Percentiles rank a stretch among this genome's conserved stretches.
These are phyloP conservation scores for Tripterygium wilfordii DNA, from an alignment of 177 flowering plant species.

Conservation along the genomic window DNA sequence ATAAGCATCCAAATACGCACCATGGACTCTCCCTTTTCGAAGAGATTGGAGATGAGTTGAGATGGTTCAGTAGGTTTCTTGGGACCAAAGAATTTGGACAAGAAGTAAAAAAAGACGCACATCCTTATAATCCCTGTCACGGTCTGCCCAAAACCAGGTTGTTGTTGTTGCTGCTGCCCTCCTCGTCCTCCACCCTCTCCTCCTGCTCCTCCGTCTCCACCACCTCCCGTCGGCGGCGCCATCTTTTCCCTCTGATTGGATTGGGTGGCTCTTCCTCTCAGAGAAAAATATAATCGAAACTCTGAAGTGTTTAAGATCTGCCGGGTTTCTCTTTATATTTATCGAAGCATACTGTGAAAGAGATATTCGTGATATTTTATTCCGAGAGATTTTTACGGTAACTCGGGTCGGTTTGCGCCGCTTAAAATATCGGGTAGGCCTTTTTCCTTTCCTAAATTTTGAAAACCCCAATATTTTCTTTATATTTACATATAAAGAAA, in stretches of 20 bases:
- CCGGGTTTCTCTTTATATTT: too few relatives aligned
- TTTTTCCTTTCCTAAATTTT: too few relatives aligned
- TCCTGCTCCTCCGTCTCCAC: slow-evolving; percentile 22
- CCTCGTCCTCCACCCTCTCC: slow-evolving; percentile 14
- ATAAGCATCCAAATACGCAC: slow-evolving; percentile 36
- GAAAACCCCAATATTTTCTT: too few relatives aligned
- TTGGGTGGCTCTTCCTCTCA: too few relatives aligned
- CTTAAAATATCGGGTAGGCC: too few relatives aligned
- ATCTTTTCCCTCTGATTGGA: slow-evolving; percentile 3
- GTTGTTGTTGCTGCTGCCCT: slow-evolving; percentile 31
- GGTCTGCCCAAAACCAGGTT: slow-evolving; percentile 46
- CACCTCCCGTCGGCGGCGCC: slow-evolving; percentile 54
- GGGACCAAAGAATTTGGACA: slow-evolving; percentile 78
- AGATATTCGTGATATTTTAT: too few relatives aligned
- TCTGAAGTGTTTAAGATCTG: too few relatives aligned
- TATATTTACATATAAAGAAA: too few relatives aligned
- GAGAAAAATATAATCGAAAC: too few relatives aligned
- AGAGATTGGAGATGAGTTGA: slow-evolving; percentile 70
- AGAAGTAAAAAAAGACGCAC: slow-evolving; percentile 85
- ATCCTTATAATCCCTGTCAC: slow-evolving; percentile 78
- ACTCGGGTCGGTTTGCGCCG: not conserved
- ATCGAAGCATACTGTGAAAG: too few relatives aligned
- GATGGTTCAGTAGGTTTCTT: slow-evolving; percentile 59
- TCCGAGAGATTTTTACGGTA: too few relatives aligned
- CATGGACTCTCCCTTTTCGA: slow-evolving; percentile 66